phyloP scores from a whole-genome alignment of 1,284 basidiomycete genomes.

The Neolentinus lepideus region DNA sequence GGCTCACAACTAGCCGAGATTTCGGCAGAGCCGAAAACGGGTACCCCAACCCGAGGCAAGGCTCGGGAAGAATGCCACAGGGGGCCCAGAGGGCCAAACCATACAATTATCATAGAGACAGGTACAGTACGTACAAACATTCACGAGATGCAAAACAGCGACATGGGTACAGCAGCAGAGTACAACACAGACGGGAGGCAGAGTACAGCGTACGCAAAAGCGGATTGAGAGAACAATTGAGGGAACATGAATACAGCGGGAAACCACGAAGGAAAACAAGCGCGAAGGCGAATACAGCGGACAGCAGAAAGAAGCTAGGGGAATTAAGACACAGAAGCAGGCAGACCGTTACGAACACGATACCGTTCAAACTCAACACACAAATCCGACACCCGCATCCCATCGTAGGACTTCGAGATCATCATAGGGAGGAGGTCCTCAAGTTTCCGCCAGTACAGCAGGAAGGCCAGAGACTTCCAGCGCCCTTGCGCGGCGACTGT shows the following conservation, averaged over 20 bases:
- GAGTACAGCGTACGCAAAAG: too few species aligned
- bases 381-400: neutral
- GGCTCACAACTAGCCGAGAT: neutral
- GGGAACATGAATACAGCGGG: too few species aligned
- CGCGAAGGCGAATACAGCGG: neutral
- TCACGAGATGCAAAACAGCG: neutral
- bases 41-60: neutral
- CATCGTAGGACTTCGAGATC: neutral
- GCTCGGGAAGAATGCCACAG: neutral
- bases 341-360: neutral
- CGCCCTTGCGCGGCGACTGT: constrained; percentile 13
- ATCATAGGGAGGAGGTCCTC: neutral
- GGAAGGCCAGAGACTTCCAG: constrained; percentile 17
- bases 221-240: too few species aligned
- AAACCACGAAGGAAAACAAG: neutral
- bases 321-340: neutral
- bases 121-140: neutral
- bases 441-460: neutral
- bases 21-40: neutral
- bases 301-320: neutral
- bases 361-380: neutral
- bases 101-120: neutral
- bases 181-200: too few species aligned
- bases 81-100: neutral
- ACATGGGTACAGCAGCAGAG: too few species aligned